Evolutionary conservation across 108 stramenopile genomes (phyloP).

Genomic region (Cylindrotheca fusiformis): DNA sequence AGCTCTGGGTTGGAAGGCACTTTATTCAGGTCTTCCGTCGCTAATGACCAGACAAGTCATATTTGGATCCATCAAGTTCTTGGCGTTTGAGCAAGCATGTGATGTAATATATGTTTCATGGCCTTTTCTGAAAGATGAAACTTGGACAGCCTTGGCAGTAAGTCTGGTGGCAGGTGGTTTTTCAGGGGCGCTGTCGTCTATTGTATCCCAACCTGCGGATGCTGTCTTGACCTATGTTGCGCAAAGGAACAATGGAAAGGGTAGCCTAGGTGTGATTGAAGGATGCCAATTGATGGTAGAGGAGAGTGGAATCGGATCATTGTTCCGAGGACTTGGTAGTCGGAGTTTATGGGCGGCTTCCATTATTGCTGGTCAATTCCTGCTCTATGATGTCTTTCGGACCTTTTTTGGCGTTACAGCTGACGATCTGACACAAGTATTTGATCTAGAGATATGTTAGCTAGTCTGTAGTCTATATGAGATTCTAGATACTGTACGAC

Average conservation of each 20-base stretch:
- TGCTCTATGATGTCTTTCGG: constrained; percentile 91
- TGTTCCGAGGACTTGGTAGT: constrained; percentile 88
- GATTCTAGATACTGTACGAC: too few relatives aligned
- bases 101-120: constrained; percentile 58
- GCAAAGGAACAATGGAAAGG: constrained; percentile 37
- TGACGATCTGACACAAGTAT: constrained; percentile 82
- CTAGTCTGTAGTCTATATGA: too few relatives aligned
- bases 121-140: constrained; percentile 61
- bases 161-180: constrained; percentile 87
- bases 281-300: constrained; percentile 70
- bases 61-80: constrained; percentile 93
- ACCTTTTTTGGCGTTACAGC: constrained; percentile 72
- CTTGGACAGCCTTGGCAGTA: constrained; percentile 69
- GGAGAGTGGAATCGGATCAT: constrained; percentile 56
- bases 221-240: constrained; percentile 77
- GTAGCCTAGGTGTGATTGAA: constrained; percentile 48
- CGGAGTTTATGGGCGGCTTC: constrained; percentile 89
- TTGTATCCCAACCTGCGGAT: constrained; percentile 94
- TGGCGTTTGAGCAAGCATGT: constrained; percentile 88
- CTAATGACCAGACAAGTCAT: constrained; percentile 91
- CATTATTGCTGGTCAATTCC: constrained; percentile 91
- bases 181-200: constrained; percentile 72
- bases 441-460: constrained; percentile 15
- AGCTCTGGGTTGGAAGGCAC: constrained; percentile 50
- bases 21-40: constrained; percentile 89